Base-by-base conservation (phyloP, 176 grass and related monocot species). In the Phragmites australis region DNA sequence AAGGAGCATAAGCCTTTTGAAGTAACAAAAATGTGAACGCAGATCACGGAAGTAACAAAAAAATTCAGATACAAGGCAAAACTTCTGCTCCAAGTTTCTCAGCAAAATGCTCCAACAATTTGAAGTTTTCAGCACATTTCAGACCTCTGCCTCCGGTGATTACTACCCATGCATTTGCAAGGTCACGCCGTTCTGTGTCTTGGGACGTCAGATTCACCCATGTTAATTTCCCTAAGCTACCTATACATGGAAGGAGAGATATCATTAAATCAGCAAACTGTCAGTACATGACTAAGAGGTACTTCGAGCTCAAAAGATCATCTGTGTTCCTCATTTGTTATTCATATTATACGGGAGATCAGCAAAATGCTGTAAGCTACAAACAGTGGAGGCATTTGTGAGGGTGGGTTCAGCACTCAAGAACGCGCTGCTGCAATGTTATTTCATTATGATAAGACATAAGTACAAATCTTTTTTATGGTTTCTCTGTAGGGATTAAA, bases 21-120 rank as follows among this genome's bases (percentile, higher is more conserved):
- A n/a, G n/a, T n/a, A n/a, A n/a, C n/a, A n/a, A n/a, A n/a, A n/a
- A n/a, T n/a, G n/a, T n/a, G n/a, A n/a, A n/a, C n/a, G n/a, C n/a
- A n/a, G n/a, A n/a, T n/a, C n/a, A n/a, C n/a, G 62, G 77, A 67
- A 31, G 29, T 0, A 65, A 73, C 9, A 5, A 12, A 29, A 6
- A 5, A 0, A 16, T 0, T 4, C 4, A 67, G 26, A 15, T 6
- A 51, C 5, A 71, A 61, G 23, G 56, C 18, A 27, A 65, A 83
- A 94, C 94, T 89, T 84, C 68, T 90, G 91, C 86, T 94, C 90
- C 92, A 86, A 99, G 90, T 83, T 99, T 99, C 82, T 99, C 90
- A n/a, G 96, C 92, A 76, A 99, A 90, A 62, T 91, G 91, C 87
- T 95, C 91, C 45, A 94, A 81, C 48, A 97, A 82, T 77, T 92